A percentile compares a stretch with the other conserved stretches of the same genome.
These are phyloP conservation scores for Mortierella sp. DNA, from an alignment of 371 early-diverging fungal genomes.

Conservation along the genomic window DNA sequence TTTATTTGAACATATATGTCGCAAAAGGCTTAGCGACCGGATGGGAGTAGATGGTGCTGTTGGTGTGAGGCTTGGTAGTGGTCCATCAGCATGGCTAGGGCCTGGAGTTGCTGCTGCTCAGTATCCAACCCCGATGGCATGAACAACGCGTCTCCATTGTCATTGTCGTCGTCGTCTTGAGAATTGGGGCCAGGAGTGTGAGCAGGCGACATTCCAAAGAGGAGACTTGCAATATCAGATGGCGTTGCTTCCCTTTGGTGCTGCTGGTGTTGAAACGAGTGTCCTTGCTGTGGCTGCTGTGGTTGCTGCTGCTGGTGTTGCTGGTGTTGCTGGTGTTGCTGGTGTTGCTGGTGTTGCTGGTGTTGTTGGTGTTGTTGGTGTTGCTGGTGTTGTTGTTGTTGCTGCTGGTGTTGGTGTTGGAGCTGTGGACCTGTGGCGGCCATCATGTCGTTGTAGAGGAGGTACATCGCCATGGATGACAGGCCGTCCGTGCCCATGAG, in stretches of 20 bases:
- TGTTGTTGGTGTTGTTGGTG: slow-evolving; percentile 21
- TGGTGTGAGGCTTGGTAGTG: background rate
- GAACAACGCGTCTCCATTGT: background rate
- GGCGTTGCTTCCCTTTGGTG: background rate
- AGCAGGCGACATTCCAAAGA: background rate
- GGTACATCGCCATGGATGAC: slow-evolving; percentile 1
- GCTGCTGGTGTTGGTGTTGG: slow-evolving; percentile 25
- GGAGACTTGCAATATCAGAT: background rate
- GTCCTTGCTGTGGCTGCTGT: background rate
- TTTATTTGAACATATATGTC: background rate
- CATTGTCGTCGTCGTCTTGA: background rate
- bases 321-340: background rate
- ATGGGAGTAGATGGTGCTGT: background rate
- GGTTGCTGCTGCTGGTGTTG: slow-evolving; percentile 1
- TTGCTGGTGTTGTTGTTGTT: background rate
- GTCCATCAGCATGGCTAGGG: background rate
- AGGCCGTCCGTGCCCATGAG: slow-evolving; percentile 2
- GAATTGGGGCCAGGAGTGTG: background rate
- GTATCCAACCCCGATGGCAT: background rate
- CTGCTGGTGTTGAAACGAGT: slow-evolving; percentile 1
- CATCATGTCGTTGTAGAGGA: slow-evolving; percentile 9
- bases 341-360: slow-evolving; percentile 20
- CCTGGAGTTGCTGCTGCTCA: slow-evolving; percentile 9
- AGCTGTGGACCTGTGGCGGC: background rate
- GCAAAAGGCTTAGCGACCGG: background rate